Conservation (phyloP, 1,139 yeast genomes). For the Magnusiomyces starmeri region DNA sequence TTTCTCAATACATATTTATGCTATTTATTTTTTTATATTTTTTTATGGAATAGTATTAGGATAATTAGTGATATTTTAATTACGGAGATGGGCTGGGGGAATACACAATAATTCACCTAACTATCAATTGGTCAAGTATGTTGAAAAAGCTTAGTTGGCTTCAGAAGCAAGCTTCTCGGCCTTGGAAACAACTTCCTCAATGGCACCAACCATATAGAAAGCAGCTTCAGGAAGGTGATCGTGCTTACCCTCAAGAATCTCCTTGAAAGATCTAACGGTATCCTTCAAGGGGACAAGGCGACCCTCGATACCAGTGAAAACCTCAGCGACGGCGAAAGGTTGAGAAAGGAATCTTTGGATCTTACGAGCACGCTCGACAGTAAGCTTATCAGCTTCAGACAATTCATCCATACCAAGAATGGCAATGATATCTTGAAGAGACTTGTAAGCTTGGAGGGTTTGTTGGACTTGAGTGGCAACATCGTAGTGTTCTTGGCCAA, state of each 20-base stretch:
- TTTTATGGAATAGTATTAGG: neutral
- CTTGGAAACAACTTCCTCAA: constrained; percentile 96
- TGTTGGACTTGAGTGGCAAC: constrained; percentile 94
- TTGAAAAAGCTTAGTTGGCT: constrained; percentile 3
- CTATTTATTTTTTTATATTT: neutral
- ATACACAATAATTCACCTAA: too few species aligned
- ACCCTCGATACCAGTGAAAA: constrained; percentile 99
- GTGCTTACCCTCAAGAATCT: constrained; percentile 95
- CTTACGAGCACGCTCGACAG: constrained; percentile 99
- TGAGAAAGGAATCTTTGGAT: constrained; percentile 99
- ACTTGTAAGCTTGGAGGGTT: constrained; percentile 98
- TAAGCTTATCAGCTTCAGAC: constrained; percentile 96
- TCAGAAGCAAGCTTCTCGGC: constrained; percentile 98
- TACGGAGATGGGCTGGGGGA: neutral
- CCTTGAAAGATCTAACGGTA: constrained; percentile 91
- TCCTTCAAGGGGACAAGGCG: constrained; percentile 95
- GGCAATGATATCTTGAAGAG: constrained; percentile 99
- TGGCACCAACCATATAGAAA: constrained; percentile 99
- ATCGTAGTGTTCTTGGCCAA: constrained; percentile 97
- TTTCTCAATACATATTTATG: neutral
- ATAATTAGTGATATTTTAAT: neutral
- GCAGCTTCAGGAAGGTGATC: constrained; percentile 98
- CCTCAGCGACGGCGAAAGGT: constrained; percentile 99
- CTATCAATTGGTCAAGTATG: neutral
- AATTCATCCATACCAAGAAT: constrained; percentile 99